phyloP scores from a whole-genome alignment of 2,329 filamentous ascomycete species.

The Apiospora marii region DNA sequence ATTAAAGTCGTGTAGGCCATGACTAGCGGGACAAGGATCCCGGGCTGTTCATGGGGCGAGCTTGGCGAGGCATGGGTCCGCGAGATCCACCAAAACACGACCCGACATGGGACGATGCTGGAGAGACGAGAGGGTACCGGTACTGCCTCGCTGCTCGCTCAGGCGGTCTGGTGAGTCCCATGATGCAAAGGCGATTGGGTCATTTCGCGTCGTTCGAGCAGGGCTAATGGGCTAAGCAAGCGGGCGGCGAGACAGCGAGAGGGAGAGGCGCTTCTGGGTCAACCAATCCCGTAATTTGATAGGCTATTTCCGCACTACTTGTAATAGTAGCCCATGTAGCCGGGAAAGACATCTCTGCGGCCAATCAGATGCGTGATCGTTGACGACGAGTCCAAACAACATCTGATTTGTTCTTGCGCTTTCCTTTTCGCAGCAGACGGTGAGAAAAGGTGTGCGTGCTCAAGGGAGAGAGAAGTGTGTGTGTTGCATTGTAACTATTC shows the following conservation, averaged over 20 bases:
- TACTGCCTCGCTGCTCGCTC: no score
- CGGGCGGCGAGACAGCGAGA: neutral
- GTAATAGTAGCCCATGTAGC: neutral
- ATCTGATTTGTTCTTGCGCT: neutral
- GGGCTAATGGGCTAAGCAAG: neutral
- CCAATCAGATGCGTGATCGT: neutral
- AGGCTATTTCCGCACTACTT: neutral
- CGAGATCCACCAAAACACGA: neutral
- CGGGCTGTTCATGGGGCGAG: neutral
- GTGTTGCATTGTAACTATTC: neutral
- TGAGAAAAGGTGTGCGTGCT: neutral
- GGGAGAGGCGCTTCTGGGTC: constrained; percentile 18
- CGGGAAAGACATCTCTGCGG: neutral
- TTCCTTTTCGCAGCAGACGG: neutral
- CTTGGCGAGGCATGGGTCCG: neutral
- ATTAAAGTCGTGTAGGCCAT: constrained; percentile 18
- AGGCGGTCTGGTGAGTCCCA: neutral
- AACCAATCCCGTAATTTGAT: neutral
- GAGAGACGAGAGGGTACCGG: no score
- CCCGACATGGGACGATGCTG: constrained; percentile 9
- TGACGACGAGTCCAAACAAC: neutral
- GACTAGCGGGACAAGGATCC: constrained; percentile 17
- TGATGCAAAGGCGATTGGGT: constrained; percentile 4
- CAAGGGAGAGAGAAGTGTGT: neutral
- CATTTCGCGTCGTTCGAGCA: neutral